Evolutionary conservation across 2,329 filamentous ascomycete species (phyloP).

Genomic region (Clonostachys rhizophaga): DNA sequence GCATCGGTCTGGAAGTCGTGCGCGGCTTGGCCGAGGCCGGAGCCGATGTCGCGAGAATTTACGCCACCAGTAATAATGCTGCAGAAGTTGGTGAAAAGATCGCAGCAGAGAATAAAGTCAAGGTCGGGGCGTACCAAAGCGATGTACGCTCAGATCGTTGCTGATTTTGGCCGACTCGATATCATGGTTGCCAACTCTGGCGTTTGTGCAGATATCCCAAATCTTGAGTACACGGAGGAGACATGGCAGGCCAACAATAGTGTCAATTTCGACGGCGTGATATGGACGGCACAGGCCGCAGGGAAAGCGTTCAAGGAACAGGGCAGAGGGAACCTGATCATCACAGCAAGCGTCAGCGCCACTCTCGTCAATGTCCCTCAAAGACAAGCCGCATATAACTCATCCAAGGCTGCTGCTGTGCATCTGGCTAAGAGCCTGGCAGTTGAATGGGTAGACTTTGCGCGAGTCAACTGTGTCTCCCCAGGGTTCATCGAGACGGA

Average conservation of each 20-base stretch:
- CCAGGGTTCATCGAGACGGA: background rate
- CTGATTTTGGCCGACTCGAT: slow-evolving; percentile 30
- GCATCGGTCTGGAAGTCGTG: slow-evolving; percentile 43
- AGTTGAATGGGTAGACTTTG: slow-evolving; percentile 59
- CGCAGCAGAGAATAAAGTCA: slow-evolving; percentile 23
- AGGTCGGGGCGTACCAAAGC: slow-evolving; percentile 27
- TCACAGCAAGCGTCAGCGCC: slow-evolving; percentile 30
- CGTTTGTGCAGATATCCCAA: slow-evolving; percentile 25
- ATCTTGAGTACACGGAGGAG: slow-evolving; percentile 31
- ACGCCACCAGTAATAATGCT: background rate
- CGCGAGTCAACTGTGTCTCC: slow-evolving; percentile 1
- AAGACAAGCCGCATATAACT: slow-evolving; percentile 69
- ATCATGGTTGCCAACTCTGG: slow-evolving; percentile 36
- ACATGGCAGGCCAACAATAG: slow-evolving; percentile 27
- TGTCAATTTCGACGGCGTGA: slow-evolving; percentile 34
- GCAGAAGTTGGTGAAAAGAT: slow-evolving; percentile 50
- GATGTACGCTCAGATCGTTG: slow-evolving; percentile 25
- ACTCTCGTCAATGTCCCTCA: slow-evolving; percentile 60
- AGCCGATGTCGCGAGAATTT: background rate
- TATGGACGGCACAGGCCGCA: slow-evolving; percentile 35
- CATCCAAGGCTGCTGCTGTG: slow-evolving; percentile 59
- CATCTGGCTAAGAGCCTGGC: slow-evolving; percentile 61
- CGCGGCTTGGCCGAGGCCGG: slow-evolving; percentile 25
- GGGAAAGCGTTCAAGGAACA: slow-evolving; percentile 26
- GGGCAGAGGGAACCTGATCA: slow-evolving; percentile 28